Conservation (phyloP, 2,329 filamentous ascomycete genomes). For the Diaporthe helianthi region DNA sequence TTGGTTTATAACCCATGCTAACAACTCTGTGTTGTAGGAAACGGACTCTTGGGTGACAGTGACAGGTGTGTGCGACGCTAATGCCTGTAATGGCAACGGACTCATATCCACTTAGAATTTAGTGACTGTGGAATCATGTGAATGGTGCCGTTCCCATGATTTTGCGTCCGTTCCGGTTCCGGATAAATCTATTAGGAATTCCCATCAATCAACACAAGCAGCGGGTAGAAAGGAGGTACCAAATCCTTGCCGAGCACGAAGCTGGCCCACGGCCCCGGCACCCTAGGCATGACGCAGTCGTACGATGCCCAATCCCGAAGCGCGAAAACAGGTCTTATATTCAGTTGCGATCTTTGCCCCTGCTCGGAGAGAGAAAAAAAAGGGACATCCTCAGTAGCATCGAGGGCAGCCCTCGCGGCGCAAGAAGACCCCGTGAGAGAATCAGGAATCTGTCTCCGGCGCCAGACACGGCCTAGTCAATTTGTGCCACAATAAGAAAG, state of each 20-base stretch:
- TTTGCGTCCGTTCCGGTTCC: slow-evolving; percentile 1
- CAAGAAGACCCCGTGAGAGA: neutral
- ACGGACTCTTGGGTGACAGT: neutral
- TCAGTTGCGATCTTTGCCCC: neutral
- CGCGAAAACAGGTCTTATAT: neutral
- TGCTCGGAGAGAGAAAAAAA: slow-evolving; percentile 10
- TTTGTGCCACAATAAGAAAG: neutral
- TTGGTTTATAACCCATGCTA: slow-evolving; percentile 2
- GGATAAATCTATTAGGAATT: slow-evolving; percentile 5
- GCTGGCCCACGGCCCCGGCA: slow-evolving; percentile 10
- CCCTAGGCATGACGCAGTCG: neutral
- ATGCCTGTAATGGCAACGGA: neutral
- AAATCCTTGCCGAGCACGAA: slow-evolving; percentile 5
- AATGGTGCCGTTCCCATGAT: slow-evolving; percentile 4
- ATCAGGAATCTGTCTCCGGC: slow-evolving; percentile 15
- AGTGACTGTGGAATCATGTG: neutral
- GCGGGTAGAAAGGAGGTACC: neutral
- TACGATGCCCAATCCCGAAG: neutral
- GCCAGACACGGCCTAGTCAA: neutral
- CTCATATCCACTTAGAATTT: slow-evolving; percentile 3
- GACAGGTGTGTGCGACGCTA: neutral
- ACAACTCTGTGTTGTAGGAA: neutral
- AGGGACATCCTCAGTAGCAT: neutral
- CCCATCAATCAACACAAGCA: slow-evolving; percentile 14
- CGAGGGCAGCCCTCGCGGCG: neutral